These are phyloP conservation scores for Globisporangium perplexum DNA, from an alignment of 352 stramenopile species.

Conservation along the genomic window DNA sequence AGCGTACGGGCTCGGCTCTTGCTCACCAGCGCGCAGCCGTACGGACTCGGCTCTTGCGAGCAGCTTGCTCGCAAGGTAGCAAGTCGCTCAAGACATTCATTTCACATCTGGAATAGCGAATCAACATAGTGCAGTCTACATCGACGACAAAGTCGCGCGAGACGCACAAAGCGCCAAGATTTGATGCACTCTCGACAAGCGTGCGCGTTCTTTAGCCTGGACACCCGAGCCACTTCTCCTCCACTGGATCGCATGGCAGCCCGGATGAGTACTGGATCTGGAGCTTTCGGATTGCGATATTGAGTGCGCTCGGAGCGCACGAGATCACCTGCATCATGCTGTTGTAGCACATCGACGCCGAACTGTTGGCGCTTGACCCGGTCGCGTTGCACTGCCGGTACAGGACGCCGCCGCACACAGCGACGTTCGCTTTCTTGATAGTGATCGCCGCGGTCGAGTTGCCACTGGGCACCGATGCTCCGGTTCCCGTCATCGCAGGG, in stretches of 20 bases:
- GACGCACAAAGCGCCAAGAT: too few species aligned
- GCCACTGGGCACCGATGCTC: neutral
- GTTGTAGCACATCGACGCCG: slow-evolving; percentile 32
- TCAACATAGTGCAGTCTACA: too few species aligned
- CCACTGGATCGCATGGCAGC: slow-evolving; percentile 14
- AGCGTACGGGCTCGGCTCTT: too few species aligned
- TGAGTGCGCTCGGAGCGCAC: slow-evolving; percentile 13
- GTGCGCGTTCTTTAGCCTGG: too few species aligned
- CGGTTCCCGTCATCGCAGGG: neutral
- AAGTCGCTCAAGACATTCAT: too few species aligned
- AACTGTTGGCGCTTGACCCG: neutral
- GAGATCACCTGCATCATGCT: slow-evolving; percentile 14
- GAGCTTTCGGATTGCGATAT: slow-evolving; percentile 9
- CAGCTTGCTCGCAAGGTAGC: too few species aligned
- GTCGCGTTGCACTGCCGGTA: slow-evolving; percentile 17
- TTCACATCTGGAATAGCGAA: too few species aligned
- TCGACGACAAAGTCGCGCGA: too few species aligned
- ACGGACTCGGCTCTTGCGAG: too few species aligned
- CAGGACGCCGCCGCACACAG: slow-evolving; percentile 10
- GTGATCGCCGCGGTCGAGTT: neutral
- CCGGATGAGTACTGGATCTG: slow-evolving; percentile 15
- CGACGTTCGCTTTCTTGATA: neutral
- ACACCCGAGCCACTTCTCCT: slow-evolving; percentile 26
- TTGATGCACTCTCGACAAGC: too few species aligned
- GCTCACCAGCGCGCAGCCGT: too few species aligned